phyloP scores from a whole-genome alignment of 441 rosid genomes.

The Populus hybrid region DNA sequence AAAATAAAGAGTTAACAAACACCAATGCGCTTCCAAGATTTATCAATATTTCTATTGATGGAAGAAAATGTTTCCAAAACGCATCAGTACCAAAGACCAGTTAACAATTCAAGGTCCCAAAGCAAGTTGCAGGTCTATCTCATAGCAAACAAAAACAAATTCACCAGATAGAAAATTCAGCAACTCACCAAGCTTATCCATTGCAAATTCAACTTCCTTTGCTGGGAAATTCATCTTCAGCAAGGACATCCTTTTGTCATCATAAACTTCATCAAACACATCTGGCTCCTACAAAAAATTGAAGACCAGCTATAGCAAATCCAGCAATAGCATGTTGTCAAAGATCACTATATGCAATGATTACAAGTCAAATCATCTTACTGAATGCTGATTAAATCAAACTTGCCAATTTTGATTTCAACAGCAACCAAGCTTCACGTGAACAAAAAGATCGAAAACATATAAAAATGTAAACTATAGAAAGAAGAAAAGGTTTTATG shows the following conservation, averaged over 20 bases:
- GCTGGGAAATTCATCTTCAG: slow-evolving; percentile 71
- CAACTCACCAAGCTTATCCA: slow-evolving; percentile 70
- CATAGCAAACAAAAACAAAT: not conserved
- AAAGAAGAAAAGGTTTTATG: not conserved
- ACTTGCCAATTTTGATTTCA: not conserved
- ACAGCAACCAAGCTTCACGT: not conserved
- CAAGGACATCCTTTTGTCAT: slow-evolving; percentile 55
- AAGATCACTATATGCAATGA: not conserved
- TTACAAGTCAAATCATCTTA: not conserved
- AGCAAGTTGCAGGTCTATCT: not conserved
- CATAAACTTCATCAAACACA: slow-evolving; percentile 33
- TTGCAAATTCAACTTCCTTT: slow-evolving; percentile 65
- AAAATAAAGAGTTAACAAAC: too few species aligned
- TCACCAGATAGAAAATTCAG: not conserved
- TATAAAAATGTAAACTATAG: not conserved
- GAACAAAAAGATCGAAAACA: not conserved
- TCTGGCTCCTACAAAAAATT: slow-evolving; percentile 61
- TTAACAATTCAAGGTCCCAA: not conserved
- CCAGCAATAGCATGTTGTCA: not conserved
- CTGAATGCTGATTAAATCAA: not conserved
- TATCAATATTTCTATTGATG: too few species aligned
- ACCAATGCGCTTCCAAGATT: too few species aligned
- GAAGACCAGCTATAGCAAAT: slow-evolving; percentile 9
- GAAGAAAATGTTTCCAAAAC: too few species aligned
- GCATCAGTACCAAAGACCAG: too few species aligned